phyloP scores from a whole-genome alignment of 495 filamentous ascomycete genomes.

The Talaromyces nanjingensis region DNA sequence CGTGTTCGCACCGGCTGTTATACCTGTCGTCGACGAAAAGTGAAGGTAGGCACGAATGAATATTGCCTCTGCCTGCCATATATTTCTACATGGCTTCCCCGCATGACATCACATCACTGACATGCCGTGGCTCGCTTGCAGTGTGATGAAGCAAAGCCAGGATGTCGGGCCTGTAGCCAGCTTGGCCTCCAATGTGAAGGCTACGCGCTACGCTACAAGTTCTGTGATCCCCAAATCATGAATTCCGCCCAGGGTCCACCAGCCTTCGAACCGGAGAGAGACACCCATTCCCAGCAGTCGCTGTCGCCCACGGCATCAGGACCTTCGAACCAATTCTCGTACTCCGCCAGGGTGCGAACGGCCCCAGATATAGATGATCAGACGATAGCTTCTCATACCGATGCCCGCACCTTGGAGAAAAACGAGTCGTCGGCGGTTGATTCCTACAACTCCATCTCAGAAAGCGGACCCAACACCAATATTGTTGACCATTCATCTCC shows the following conservation, averaged over 20 bases:
- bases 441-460: background rate
- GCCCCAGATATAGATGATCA: background rate
- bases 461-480: background rate
- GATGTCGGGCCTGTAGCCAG: constrained; percentile 1
- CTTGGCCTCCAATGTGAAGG: constrained; percentile 5
- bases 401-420: background rate
- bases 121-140: background rate
- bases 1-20: constrained; percentile 7
- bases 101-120: background rate
- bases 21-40: constrained; percentile 5
- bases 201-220: constrained; percentile 7
- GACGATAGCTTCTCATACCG: background rate
- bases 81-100: background rate
- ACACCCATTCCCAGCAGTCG: background rate
- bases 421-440: background rate
- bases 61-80: background rate
- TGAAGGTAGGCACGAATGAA: constrained; percentile 1
- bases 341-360: too few relatives aligned
- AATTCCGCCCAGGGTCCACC: background rate
- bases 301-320: background rate
- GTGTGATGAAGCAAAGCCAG: constrained; percentile 8
- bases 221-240: constrained; percentile 1
- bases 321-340: background rate
- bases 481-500: background rate
- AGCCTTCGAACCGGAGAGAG: background rate